Conservation (phyloP, 2,329 filamentous ascomycete species). For the Colletotrichum nymphaeae region DNA sequence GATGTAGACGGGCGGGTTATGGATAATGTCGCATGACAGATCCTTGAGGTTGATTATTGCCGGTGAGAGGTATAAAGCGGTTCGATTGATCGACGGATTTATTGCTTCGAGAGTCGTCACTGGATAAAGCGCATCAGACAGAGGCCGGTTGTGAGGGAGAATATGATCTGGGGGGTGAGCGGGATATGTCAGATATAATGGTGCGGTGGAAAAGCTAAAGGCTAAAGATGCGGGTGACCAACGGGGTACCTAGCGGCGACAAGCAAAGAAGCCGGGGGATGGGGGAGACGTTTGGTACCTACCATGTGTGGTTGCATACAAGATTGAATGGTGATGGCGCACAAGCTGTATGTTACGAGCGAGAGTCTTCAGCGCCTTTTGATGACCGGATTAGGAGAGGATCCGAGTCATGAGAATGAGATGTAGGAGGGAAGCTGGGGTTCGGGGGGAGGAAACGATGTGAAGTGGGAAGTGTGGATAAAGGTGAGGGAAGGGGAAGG, state of each 20-base stretch:
- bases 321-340: not conserved
- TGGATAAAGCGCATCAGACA: slow-evolving; percentile 4
- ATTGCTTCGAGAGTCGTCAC: not conserved
- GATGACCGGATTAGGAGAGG: slow-evolving; percentile 17
- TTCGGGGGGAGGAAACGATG: slow-evolving; percentile 15
- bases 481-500: slow-evolving; percentile 8
- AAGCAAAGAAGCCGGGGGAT: not conserved
- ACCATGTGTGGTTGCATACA: slow-evolving; percentile 6
- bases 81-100: not conserved
- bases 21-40: slow-evolving; percentile 28
- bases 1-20: slow-evolving; percentile 1
- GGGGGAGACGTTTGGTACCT: not conserved
- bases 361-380: not conserved
- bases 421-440: slow-evolving; percentile 27
- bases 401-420: slow-evolving; percentile 26
- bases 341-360: slow-evolving; percentile 1
- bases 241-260: not conserved
- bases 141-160: slow-evolving; percentile 7
- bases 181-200: slow-evolving; percentile 29
- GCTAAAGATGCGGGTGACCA: slow-evolving; percentile 4
- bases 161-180: not conserved
- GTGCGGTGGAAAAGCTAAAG: slow-evolving; percentile 17
- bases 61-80: not conserved
- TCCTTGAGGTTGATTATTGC: not conserved
- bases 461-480: slow-evolving; percentile 34